These are phyloP conservation scores for Podospora appendiculata DNA, from an alignment of 495 filamentous ascomycete genomes.

Conservation along the genomic window DNA sequence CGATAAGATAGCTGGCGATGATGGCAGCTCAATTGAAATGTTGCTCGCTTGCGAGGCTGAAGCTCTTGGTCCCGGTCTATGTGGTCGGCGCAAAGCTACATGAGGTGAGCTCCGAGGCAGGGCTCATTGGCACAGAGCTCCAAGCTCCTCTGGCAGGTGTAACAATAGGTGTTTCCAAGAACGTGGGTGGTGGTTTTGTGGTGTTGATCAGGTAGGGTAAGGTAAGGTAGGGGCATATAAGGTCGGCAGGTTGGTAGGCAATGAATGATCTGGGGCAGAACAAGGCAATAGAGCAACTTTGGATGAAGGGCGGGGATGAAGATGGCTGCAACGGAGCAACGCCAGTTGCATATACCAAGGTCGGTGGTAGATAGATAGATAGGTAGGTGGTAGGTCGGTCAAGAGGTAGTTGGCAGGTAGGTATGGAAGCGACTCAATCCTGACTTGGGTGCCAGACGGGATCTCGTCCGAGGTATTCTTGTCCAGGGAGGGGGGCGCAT, in stretches of 20 bases:
- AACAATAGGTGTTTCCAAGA: conserved; percentile 43
- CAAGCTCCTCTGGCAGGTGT: conserved; percentile 31
- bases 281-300: conserved; percentile 17
- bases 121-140: conserved; percentile 19
- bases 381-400: too few species aligned
- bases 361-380: background rate
- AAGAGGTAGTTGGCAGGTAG: too few species aligned
- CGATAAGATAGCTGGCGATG: conserved; percentile 23
- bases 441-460: conserved; percentile 4
- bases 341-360: background rate
- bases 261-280: conserved; percentile 7
- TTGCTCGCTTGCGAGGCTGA: conserved; percentile 11
- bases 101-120: conserved; percentile 10
- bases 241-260: background rate
- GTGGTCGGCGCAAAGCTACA: conserved; percentile 11
- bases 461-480: too few species aligned
- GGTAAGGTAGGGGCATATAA: conserved; percentile 8
- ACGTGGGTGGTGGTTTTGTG: conserved; percentile 16
- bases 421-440: conserved; percentile 9
- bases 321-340: conserved; percentile 7
- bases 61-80: conserved; percentile 15
- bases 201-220: conserved; percentile 1
- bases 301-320: conserved; percentile 18
- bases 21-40: conserved; percentile 30
- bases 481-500: conserved; percentile 7